phyloP scores from a whole-genome alignment of 2,329 filamentous ascomycete species.

The Myotisia sp. region DNA sequence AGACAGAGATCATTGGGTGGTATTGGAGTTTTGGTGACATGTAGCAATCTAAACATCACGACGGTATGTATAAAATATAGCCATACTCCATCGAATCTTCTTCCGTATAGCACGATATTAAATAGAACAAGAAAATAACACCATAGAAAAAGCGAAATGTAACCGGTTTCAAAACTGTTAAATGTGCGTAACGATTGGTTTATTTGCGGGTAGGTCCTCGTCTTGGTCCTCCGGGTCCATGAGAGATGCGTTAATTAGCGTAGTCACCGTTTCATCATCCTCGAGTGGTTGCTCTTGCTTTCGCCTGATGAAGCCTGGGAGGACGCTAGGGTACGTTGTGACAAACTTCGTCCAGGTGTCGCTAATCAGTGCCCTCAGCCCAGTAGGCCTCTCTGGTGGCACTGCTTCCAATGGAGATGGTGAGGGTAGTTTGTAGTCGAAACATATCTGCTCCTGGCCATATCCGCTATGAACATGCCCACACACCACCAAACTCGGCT shows the following conservation, averaged over 20 bases:
- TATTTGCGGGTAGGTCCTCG: constrained; percentile 3
- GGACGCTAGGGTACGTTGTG: background rate
- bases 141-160: too few relatives aligned
- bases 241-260: constrained; percentile 1
- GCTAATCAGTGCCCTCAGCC: background rate
- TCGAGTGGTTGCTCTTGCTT: background rate
- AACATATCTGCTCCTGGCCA: constrained; percentile 3
- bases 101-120: too few relatives aligned
- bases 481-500: constrained; percentile 16
- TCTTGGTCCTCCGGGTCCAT: constrained; percentile 1
- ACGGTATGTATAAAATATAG: too few relatives aligned
- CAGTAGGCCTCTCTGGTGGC: background rate
- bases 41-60: too few relatives aligned
- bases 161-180: too few relatives aligned
- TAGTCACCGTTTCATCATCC: background rate
- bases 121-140: too few relatives aligned
- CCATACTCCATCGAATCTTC: too few relatives aligned
- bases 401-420: background rate
- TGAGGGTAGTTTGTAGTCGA: constrained; percentile 1
- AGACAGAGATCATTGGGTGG: too few relatives aligned
- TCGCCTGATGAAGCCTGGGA: background rate
- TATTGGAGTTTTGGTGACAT: too few relatives aligned
- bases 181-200: constrained; percentile 3
- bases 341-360: background rate
- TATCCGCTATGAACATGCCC: constrained; percentile 17